phyloP scores from a whole-genome alignment of 2,329 filamentous ascomycete species.

The Trichoderma breve region DNA sequence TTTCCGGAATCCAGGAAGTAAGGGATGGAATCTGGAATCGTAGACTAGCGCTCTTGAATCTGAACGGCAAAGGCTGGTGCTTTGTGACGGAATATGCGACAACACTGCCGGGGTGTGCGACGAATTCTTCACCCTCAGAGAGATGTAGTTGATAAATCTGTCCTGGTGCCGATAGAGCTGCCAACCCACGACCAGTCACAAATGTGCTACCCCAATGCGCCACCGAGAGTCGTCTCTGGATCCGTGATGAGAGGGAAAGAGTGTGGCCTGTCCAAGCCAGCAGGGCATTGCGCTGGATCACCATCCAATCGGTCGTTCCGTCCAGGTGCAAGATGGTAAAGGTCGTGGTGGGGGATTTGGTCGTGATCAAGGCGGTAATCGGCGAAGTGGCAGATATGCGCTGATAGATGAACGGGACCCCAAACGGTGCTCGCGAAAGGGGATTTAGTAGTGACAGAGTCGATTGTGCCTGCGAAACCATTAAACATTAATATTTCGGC shows the following conservation, averaged over 20 bases:
- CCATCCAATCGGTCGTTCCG: constrained; percentile 92
- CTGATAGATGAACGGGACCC: constrained; percentile 95
- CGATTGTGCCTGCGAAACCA: constrained; percentile 67
- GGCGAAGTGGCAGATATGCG: constrained; percentile 83
- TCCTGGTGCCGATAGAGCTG: constrained; percentile 80
- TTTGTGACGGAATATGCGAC: constrained; percentile 82
- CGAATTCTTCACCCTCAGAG: constrained; percentile 80
- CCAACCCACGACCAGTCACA: constrained; percentile 81
- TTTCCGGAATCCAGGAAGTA: constrained; percentile 64
- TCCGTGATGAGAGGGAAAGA: constrained; percentile 68
- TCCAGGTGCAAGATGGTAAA: constrained; percentile 87
- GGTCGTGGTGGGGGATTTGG: constrained; percentile 81
- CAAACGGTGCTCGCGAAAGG: constrained; percentile 72
- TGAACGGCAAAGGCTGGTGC: constrained; percentile 75
- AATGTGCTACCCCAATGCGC: constrained; percentile 90
- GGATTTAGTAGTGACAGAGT: constrained; percentile 85
- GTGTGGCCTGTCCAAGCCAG: constrained; percentile 97
- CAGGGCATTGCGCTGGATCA: constrained; percentile 81
- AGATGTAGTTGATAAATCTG: constrained; percentile 86
- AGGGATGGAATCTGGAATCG: constrained; percentile 74
- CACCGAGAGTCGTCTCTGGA: constrained; percentile 72
- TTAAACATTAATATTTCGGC: constrained; percentile 1
- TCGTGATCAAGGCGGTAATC: constrained; percentile 82
- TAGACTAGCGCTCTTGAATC: constrained; percentile 75
- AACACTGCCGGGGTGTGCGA: constrained; percentile 87